These are phyloP conservation scores for Solanum habrochaites DNA, from an alignment of 257 asterid genomes.

Conservation along the genomic window DNA sequence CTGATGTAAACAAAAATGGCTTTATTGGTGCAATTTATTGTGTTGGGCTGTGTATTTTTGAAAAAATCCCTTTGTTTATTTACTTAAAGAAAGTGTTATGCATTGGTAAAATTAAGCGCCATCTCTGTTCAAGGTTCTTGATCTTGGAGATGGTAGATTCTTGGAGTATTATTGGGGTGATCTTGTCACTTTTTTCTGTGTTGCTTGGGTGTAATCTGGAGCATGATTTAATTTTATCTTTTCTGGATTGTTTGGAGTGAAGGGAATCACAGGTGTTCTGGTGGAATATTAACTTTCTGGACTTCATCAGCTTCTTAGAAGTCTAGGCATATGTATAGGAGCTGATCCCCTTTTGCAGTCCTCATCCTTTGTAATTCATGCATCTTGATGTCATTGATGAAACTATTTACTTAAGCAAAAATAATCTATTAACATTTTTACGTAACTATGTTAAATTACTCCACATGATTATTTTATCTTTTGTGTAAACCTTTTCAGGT, in stretches of 20 bases:
- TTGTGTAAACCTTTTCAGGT: constrained; percentile 39
- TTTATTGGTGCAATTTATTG: neutral
- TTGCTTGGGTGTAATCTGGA: neutral
- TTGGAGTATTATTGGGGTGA: neutral
- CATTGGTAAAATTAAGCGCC: neutral
- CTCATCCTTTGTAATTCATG: neutral
- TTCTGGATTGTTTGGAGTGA: neutral
- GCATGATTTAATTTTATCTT: neutral
- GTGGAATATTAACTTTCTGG: neutral
- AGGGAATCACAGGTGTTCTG: neutral
- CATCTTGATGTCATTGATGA: neutral
- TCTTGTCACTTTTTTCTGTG: neutral
- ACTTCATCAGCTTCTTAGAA: neutral
- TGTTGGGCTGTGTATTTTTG: neutral
- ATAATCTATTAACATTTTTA: neutral
- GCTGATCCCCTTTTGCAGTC: neutral
- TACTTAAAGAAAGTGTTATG: neutral
- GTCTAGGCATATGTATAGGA: neutral
- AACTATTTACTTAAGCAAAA: neutral
- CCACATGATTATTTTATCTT: neutral
- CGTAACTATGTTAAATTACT: neutral
- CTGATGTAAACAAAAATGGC: neutral
- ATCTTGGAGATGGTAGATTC: neutral
- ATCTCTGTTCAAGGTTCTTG: neutral
- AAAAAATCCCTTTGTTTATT: neutral